Evolutionary conservation across 2,329 filamentous ascomycete species (phyloP), one percentile per base, ranked within the genome.

Genomic region (Talaromyces sp.): DNA sequence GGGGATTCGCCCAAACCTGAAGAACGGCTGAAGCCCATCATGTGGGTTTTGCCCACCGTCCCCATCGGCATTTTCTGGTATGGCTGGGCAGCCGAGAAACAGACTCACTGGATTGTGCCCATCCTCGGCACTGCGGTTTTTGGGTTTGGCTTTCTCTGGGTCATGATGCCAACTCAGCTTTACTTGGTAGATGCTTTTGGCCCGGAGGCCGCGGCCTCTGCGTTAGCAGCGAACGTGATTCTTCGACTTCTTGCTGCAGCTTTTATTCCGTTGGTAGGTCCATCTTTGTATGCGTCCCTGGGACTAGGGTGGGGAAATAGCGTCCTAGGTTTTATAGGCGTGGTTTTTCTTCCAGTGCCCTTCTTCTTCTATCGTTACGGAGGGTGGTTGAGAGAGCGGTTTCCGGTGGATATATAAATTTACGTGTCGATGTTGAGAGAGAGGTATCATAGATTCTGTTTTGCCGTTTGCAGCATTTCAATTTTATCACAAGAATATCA

Each of bases 101-200:
- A 75, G 3, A 73, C 79, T 1, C 83, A 85, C 69, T 87, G 84
- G 82, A 82, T 86, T 43, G 76, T 85, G 10, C 84, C 84, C 0
- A 85, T 87, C 67, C 76, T 87, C 52, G 86, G 85, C 7, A 81
- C 83, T 1, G 77, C 78, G 3, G 74, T 85, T 10, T 82, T 85
- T 31, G 81, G 83, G 0, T 75, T 78, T 2, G 85, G 84, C 0
- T 79, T 82, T 6, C 85, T 85, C 33, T 50, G 60, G 11, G 64
- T 67, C 39, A 82, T 85, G 24, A 70, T 72, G 71, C 83, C 83
- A 58, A 80, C 83, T 47, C 83, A 86, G 56, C 85, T 84, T 19
- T 89, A 89, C 69, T 79, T 88, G 3, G 82, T 89, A 22, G 85
- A 88, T 67, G 81, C 80, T 65, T 79, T 79, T 10, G 74, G 76